These are phyloP conservation scores for Aspergillus unguis DNA, from an alignment of 2,329 filamentous ascomycete species.

Conservation along the genomic window DNA sequence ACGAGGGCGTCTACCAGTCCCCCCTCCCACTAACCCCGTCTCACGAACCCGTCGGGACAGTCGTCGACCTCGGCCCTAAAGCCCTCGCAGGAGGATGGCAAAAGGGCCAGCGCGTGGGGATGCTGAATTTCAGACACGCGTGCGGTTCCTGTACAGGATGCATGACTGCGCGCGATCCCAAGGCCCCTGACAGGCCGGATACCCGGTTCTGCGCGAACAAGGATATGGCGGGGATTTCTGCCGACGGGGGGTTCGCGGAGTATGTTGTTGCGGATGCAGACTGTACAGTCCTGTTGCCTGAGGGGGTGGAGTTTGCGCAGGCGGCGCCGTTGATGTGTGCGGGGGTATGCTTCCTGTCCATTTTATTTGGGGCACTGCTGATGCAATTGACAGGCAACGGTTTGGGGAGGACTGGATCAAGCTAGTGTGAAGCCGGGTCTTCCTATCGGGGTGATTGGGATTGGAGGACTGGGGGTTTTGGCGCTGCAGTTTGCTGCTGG, in stretches of 20 bases:
- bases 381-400: conserved; percentile 6
- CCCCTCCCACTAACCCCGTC: conserved; percentile 7
- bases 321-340: conserved; percentile 16
- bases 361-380: background rate
- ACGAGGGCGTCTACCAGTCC: conserved; percentile 9
- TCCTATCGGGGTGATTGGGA: conserved; percentile 10
- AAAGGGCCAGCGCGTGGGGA: conserved; percentile 7
- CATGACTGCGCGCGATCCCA: background rate
- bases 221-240: conserved; percentile 8
- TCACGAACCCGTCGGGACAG: conserved; percentile 12
- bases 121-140: conserved; percentile 14
- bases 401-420: conserved; percentile 5
- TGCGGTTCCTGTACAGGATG: conserved; percentile 10
- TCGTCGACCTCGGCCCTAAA: conserved; percentile 1
- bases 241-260: conserved; percentile 14
- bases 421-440: background rate
- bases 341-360: conserved; percentile 4
- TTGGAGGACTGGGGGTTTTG: conserved; percentile 13
- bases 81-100: conserved; percentile 2
- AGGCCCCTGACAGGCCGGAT: background rate
- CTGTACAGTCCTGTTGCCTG: conserved; percentile 7
- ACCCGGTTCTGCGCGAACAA: conserved; percentile 12
- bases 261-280: conserved; percentile 14
- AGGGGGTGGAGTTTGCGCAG: conserved; percentile 13
- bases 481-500: conserved; percentile 14